Evolutionary conservation across 2,329 filamentous ascomycete genomes (phyloP).

Genomic region (Simplicillium aogashimaense): DNA sequence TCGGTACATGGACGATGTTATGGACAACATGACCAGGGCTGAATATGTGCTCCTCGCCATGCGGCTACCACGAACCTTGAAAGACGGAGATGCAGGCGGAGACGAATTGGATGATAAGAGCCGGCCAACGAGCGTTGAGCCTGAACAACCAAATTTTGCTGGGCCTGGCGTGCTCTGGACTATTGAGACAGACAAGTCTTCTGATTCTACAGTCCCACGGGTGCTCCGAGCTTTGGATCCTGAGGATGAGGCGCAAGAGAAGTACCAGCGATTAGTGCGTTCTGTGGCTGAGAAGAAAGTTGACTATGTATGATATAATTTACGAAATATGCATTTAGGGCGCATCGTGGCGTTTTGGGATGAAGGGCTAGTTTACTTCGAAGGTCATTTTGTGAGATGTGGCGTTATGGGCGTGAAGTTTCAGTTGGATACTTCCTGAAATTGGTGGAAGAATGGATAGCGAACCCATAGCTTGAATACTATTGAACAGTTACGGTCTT

Average conservation of each 20-base stretch:
- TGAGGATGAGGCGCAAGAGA: constrained; percentile 22
- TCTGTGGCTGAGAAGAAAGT: constrained; percentile 24
- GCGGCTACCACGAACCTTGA: constrained; percentile 42
- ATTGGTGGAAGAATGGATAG: too few relatives aligned
- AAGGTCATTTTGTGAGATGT: too few relatives aligned
- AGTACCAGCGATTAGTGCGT: constrained; percentile 26
- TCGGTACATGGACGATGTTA: constrained; percentile 60
- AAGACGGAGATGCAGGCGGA: constrained; percentile 14
- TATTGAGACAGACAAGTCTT: constrained; percentile 6
- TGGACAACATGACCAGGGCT: constrained; percentile 58
- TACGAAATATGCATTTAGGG: background rate
- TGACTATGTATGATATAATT: constrained; percentile 10
- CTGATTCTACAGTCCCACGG: constrained; percentile 10
- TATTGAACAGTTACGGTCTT: too few relatives aligned
- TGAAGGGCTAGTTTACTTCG: too few relatives aligned
- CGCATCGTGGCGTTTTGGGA: too few relatives aligned
- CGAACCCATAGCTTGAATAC: too few relatives aligned
- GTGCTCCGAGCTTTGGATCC: constrained; percentile 18
- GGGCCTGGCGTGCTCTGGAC: constrained; percentile 25
- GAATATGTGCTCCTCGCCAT: constrained; percentile 60
- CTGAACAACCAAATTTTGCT: constrained; percentile 10
- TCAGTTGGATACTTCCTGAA: too few relatives aligned
- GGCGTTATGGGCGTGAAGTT: too few relatives aligned
- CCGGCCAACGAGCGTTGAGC: constrained; percentile 19
- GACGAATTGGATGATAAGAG: constrained; percentile 14